These are phyloP conservation scores for Xylaria cubensis DNA, from an alignment of 495 filamentous ascomycete species.

Conservation along the genomic window DNA sequence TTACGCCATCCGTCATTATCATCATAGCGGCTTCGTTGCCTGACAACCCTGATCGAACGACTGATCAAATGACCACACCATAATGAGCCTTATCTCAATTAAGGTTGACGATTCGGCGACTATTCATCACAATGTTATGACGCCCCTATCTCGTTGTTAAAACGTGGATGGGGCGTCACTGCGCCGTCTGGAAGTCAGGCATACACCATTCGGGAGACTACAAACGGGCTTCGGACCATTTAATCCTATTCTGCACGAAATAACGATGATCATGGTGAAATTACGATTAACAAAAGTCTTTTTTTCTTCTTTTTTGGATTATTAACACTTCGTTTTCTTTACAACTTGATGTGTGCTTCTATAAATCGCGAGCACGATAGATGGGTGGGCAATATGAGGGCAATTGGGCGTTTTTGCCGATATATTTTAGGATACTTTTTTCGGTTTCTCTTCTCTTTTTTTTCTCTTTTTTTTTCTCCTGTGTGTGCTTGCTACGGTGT, in stretches of 20 bases:
- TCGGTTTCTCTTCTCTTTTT: no score
- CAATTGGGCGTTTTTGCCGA: neutral
- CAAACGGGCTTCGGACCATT: neutral
- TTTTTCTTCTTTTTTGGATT: neutral
- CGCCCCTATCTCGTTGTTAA: neutral
- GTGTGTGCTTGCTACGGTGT: neutral
- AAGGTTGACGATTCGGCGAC: neutral
- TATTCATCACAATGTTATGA: neutral
- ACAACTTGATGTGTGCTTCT: neutral
- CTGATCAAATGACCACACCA: neutral
- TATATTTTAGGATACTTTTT: no score
- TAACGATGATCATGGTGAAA: constrained; percentile 5
- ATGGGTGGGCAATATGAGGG: neutral
- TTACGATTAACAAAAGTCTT: neutral
- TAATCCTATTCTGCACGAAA: constrained; percentile 1
- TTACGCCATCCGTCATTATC: neutral
- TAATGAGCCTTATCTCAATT: neutral
- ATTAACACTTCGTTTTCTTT: neutral
- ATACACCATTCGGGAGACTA: neutral
- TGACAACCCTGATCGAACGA: neutral
- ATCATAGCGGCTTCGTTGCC: neutral
- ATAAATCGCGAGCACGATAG: no score
- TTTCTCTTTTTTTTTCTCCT: neutral
- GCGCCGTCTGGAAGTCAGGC: neutral
- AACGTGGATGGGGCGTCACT: neutral